Conservation (phyloP, 2,329 filamentous ascomycete species). For the Aspergillus caelatus region DNA sequence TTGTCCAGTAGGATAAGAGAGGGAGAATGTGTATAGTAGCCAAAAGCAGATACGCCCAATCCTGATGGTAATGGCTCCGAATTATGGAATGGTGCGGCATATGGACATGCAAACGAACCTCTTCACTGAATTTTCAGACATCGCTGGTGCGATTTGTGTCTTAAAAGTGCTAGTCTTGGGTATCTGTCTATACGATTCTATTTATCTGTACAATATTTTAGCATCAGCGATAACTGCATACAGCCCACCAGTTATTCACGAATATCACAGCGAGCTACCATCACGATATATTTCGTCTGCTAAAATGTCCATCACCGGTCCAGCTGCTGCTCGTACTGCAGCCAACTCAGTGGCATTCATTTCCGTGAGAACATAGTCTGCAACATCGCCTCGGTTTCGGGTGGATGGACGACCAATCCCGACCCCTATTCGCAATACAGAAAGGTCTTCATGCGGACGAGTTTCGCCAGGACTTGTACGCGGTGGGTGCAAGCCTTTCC, state of each 20-base stretch:
- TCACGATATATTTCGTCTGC: constrained; percentile 49
- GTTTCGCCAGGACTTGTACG: constrained; percentile 37
- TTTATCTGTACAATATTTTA: background rate
- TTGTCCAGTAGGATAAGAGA: background rate
- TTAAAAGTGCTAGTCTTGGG: background rate
- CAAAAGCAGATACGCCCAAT: background rate
- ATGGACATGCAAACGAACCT: background rate
- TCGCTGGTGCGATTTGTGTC: background rate
- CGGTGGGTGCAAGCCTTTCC: constrained; percentile 34
- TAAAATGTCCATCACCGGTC: constrained; percentile 56
- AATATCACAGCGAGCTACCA: constrained; percentile 18
- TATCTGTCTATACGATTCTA: background rate
- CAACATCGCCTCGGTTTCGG: constrained; percentile 68
- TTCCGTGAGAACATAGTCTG: constrained; percentile 74
- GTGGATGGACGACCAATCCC: constrained; percentile 83
- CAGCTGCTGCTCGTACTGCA: constrained; percentile 52
- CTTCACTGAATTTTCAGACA: background rate
- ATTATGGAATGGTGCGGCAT: background rate
- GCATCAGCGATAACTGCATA: background rate
- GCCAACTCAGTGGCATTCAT: constrained; percentile 60
- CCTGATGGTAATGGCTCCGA: background rate
- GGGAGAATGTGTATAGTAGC: background rate
- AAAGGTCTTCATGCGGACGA: constrained; percentile 29
- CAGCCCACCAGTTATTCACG: background rate
- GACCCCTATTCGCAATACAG: constrained; percentile 68